Evolutionary conservation across 2,329 filamentous ascomycete genomes (phyloP).

Genomic region (Aureobasidium sp.): DNA sequence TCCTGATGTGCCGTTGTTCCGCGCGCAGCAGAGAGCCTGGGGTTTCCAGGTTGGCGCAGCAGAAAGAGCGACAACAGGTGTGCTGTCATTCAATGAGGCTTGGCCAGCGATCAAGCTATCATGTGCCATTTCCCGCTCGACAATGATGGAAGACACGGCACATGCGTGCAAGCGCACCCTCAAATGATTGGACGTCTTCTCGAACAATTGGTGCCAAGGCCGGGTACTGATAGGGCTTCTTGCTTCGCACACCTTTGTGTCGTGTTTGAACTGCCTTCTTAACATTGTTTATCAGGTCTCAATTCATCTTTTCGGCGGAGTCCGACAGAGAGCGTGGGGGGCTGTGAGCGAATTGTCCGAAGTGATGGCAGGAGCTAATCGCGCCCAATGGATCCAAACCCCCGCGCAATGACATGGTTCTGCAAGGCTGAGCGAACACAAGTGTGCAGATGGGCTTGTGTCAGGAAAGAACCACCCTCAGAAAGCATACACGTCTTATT

Average conservation of each 20-base stretch:
- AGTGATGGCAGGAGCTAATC: not conserved
- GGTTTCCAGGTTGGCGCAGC: constrained; percentile 4
- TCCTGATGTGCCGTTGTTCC: constrained; percentile 4
- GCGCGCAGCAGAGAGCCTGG: not conserved
- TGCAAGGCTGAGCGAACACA: constrained; percentile 12
- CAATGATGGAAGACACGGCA: not conserved
- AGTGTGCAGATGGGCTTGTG: not conserved
- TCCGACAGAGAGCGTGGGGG: not conserved
- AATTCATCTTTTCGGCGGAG: not conserved
- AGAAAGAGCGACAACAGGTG: not conserved
- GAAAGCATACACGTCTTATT: not conserved
- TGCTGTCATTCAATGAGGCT: constrained; percentile 15
- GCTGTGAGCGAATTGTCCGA: not conserved
- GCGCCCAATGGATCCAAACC: not conserved
- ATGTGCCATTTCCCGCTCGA: constrained; percentile 2
- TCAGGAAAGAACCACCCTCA: not conserved
- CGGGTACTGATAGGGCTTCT: not conserved
- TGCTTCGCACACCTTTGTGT: not conserved
- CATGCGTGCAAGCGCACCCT: not conserved
- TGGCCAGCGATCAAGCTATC: constrained; percentile 1
- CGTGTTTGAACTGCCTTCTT: constrained; percentile 3
- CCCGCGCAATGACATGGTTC: not conserved
- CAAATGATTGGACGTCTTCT: constrained; percentile 8
- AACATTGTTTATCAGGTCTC: not conserved
- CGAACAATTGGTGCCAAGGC: not conserved